Conservation (phyloP, 441 rosid species). For the Metrosideros polymorpha region DNA sequence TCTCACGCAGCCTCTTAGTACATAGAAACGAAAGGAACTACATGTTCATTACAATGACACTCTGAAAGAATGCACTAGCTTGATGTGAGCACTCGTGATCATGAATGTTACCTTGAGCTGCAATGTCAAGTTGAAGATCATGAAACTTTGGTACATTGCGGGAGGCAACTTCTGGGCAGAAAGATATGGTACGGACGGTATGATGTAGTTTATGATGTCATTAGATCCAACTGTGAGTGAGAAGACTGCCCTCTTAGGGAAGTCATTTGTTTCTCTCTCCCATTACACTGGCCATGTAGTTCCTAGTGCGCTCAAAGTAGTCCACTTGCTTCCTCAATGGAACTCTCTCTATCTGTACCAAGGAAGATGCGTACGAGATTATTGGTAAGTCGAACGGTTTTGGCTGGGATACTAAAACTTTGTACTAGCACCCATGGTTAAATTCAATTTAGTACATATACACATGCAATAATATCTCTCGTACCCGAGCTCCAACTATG, state of each 20-base stretch:
- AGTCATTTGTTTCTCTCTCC: too few relatives aligned
- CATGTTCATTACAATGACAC: background rate
- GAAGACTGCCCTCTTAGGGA: constrained; percentile 35
- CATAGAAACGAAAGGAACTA: background rate
- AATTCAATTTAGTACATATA: background rate
- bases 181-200: constrained; percentile 39
- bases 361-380: background rate
- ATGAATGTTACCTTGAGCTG: constrained; percentile 32
- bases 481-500: background rate
- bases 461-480: background rate
- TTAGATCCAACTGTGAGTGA: constrained; percentile 45
- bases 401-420: background rate
- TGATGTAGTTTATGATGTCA: constrained; percentile 36
- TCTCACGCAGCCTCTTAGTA: background rate
- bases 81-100: background rate
- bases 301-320: constrained; percentile 31
- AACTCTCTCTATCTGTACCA: constrained; percentile 37
- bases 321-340: constrained; percentile 34
- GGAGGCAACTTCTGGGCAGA: constrained; percentile 20
- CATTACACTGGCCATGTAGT: constrained; percentile 22
- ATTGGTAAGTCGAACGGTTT: background rate
- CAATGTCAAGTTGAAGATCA: constrained; percentile 34
- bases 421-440: background rate
- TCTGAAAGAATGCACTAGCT: background rate
- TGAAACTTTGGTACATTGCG: constrained; percentile 27